Base-by-base conservation (phyloP, 306 rosid genomes). In the Begonia fuchsioides region DNA sequence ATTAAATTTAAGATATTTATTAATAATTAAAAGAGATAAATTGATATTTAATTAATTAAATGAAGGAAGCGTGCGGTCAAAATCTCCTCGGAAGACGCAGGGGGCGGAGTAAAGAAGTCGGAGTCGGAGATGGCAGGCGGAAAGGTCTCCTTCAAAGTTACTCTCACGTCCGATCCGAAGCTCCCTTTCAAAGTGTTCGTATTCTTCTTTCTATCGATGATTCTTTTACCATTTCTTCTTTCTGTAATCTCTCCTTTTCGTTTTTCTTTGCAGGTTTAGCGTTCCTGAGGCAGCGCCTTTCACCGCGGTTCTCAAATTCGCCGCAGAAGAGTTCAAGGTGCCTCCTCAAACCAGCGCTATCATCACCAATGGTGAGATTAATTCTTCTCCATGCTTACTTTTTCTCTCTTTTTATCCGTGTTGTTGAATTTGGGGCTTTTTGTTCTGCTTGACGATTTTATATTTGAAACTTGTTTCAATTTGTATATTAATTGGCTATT, bases 261-360 rank as follows among this genome's bases (percentile, higher is more conserved):
- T 15, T 50, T 35, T 38, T 3, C 10, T 0, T 53, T 60, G 61
- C 75, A 92, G 98, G 56, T 92, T 92, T 59, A 82, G 98, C 71
- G 96, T 92, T 48, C 98, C 96, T 0, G 96, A 92, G 71, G 98
- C 94, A 49, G 96, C 96, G 9, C 98, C 96, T 53, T 92, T 92
- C 65, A 92, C 98, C 3, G 98, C 96, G 44, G 98, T 90, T 55
- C 87, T 90, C 65, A 85, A 85, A 82, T 90, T 75, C 58, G 94
- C 96, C 0, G 96, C 96, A 6, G 98, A 90, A 60, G 94, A 90
- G 72, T 90, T 90, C 82, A 90, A 90, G 65, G 98, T 85, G 58
- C 98, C 98, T 52, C 95, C 98, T 10, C 96, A 90, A 49, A 85
- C 98, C 68, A 85, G 98, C 64, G 98, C 96, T 38, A 85, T 90